Evolutionary conservation across 1,139 yeast species (phyloP).

Genomic region (Hansenula sp.): DNA sequence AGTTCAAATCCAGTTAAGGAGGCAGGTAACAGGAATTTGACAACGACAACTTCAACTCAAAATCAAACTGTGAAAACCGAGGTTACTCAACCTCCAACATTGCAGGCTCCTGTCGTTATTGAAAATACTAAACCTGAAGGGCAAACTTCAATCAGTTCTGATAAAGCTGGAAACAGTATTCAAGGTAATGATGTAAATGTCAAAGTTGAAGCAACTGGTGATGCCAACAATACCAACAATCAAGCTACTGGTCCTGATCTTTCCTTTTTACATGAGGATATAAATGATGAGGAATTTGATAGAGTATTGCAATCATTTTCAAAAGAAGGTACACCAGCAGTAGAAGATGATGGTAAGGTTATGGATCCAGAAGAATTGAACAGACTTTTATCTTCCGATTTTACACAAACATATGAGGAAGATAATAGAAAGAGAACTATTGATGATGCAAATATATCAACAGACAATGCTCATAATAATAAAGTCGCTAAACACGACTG

Average conservation of each 20-base stretch:
- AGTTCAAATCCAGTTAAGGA: no score
- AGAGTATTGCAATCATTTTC: slow-evolving; percentile 21
- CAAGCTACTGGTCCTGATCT: slow-evolving; percentile 7
- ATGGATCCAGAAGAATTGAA: slow-evolving; percentile 22
- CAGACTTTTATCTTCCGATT: slow-evolving; percentile 18
- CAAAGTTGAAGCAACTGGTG: not conserved
- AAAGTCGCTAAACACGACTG: slow-evolving; percentile 2
- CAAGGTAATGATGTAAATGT: not conserved
- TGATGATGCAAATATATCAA: slow-evolving; percentile 11
- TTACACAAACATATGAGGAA: slow-evolving; percentile 5
- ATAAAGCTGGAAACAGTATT: no score
- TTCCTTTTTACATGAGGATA: slow-evolving; percentile 11
- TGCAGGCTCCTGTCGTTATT: no score
- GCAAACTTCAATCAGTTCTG: no score
- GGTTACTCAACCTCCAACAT: no score
- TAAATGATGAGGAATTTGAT: slow-evolving; percentile 22
- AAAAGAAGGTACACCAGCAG: slow-evolving; percentile 21
- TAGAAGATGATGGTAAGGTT: slow-evolving; percentile 10
- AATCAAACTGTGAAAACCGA: no score
- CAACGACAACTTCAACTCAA: no score
- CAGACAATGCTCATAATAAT: slow-evolving; percentile 9
- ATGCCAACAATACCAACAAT: not conserved
- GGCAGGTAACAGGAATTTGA: no score
- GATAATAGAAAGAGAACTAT: slow-evolving; percentile 12
- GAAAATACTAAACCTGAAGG: no score